Evolutionary conservation across 768 basidiomycete species (phyloP), one percentile per base, ranked within the genome.

Genomic region (Panaeolus cyanescens): DNA sequence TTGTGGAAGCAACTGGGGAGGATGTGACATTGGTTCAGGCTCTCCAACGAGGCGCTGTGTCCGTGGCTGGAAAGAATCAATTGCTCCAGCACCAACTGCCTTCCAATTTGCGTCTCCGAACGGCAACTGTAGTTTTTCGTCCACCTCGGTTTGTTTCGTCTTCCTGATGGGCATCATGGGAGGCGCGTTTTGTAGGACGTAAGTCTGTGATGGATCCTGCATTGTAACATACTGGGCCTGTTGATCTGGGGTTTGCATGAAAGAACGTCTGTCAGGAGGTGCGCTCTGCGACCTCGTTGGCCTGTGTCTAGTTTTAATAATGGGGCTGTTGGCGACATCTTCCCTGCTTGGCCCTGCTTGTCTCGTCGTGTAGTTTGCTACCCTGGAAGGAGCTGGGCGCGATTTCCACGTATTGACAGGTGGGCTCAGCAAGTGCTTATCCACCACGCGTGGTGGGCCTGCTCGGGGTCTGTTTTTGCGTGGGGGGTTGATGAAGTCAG

Each of bases 401-500:
- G 80, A 73, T 59, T 79, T 82, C 77, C 77, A 83, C 22, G 81
- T 83, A 64, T 83, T 80, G 31, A 78, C 68, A 1, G 83, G 83
- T 1, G 83, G 83, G 9, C 80, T 81, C 32, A 84, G 77, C 25
- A 83, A 69, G 17, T 70, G 68, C 6, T 67, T 68, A 60, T 83
- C 68, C 10, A 59, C 71, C 17, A 62, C 56, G 42, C 61, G 58
- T 19, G 65, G 64, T 19, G 69, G 58, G 32, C 63, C 59, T 28
- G 64, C 54, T 13, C 69, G 60, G 30, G 66, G 62, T 10, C 60
- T 62, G 19, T 66, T 62, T 13, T 64, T 59, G 3, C 64, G 17
- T 5, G 68, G 65, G 22, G 64, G 61, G 0, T 66, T 36, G 19
- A 64, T 55, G 54, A 69, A 65, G 54, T 68, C 70, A n/a, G 65